Evolutionary conservation across 164 flowering plant genomes (phyloP).

Genomic region (Buxus sempervirens): DNA sequence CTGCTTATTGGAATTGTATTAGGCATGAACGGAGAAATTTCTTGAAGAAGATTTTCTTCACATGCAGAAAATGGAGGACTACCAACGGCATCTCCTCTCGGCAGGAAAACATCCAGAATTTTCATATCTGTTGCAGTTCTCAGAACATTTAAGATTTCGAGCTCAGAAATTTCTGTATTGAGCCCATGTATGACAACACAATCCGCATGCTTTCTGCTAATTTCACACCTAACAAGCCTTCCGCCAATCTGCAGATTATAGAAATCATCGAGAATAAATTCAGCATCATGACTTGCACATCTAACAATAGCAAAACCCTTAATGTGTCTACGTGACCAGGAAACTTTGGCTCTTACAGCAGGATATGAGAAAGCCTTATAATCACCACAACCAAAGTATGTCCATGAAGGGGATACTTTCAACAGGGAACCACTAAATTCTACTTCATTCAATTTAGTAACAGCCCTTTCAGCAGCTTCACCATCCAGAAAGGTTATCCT

Average conservation of each 20-base stretch:
- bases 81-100: constrained; percentile 60
- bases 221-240: constrained; percentile 35
- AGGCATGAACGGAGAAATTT: constrained; percentile 72
- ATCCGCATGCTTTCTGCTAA: constrained; percentile 36
- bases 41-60: constrained; percentile 72
- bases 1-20: constrained; percentile 30
- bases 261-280: constrained; percentile 39
- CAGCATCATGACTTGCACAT: constrained; percentile 51
- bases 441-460: constrained; percentile 31
- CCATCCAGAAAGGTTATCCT: constrained; percentile 76
- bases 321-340: constrained; percentile 82
- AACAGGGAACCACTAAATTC: constrained; percentile 48
- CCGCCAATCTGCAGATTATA: constrained; percentile 49
- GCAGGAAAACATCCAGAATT: constrained; percentile 53
- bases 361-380: constrained; percentile 47
- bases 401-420: constrained; percentile 45
- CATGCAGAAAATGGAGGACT: constrained; percentile 40
- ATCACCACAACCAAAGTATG: constrained; percentile 37
- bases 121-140: constrained; percentile 42
- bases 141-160: constrained; percentile 51
- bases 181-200: constrained; percentile 47
- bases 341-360: constrained; percentile 66
- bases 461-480: constrained; percentile 65
- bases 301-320: constrained; percentile 64
- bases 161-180: constrained; percentile 52